These are phyloP conservation scores for Tetrahymena thermophila DNA, from an alignment of 73 alveolate genomes.

Conservation along the genomic window DNA sequence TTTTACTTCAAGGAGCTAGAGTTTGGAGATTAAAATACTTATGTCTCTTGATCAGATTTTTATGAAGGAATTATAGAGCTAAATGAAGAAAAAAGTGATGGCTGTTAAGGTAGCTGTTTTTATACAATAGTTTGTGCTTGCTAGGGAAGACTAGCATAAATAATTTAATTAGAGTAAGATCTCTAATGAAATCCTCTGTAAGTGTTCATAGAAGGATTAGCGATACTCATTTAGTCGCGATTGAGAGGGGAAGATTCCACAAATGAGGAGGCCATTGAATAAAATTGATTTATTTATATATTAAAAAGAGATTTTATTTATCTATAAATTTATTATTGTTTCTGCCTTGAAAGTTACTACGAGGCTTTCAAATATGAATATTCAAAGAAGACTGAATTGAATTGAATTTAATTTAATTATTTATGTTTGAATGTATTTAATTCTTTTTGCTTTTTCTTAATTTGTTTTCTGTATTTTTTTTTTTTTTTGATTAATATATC, in stretches of 20 bases:
- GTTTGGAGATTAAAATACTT: not conserved
- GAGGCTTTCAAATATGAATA: not conserved
- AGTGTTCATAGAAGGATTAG: not conserved
- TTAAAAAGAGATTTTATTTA: not conserved
- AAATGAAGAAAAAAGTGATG: not conserved
- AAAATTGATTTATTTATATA: not conserved
- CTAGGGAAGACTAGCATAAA: not conserved
- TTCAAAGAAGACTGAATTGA: not conserved
- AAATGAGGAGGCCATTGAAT: not conserved
- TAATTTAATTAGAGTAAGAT: not conserved
- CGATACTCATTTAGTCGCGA: not conserved
- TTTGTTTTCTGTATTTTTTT: not conserved
- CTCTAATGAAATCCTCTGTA: not conserved
- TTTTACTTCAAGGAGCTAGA: not conserved
- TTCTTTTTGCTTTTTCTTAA: not conserved
- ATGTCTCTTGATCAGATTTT: not conserved
- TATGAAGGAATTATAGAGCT: not conserved
- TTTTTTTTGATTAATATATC: not conserved
- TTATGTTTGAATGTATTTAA: not conserved
- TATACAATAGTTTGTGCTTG: not conserved
- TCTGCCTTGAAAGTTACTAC: not conserved
- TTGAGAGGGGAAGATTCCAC: not conserved
- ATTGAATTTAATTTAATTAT: no score
- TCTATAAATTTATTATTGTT: not conserved
- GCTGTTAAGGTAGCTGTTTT: not conserved